These are phyloP conservation scores for Coprinopsis sp. DNA, from an alignment of 768 basidiomycete species.

Conservation along the genomic window DNA sequence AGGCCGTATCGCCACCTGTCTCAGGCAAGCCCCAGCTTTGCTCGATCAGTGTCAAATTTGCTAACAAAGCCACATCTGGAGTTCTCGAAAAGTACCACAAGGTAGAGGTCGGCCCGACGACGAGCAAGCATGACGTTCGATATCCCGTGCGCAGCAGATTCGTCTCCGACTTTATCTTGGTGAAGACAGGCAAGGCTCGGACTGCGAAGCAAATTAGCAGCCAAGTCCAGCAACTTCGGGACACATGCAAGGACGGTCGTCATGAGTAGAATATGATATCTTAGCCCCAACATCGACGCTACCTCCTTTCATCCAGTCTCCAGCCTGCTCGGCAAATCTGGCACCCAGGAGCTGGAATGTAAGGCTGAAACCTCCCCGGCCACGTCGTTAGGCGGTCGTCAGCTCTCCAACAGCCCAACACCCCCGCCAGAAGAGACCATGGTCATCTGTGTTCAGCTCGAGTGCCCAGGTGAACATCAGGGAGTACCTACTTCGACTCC, in stretches of 20 bases:
- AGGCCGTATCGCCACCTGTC: conserved; percentile 75
- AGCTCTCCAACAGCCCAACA: conserved; percentile 5
- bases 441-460: conserved; percentile 20
- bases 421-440: conserved; percentile 5
- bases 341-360: conserved; percentile 10
- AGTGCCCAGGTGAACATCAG: conserved; percentile 13
- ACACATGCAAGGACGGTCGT: conserved; percentile 51
- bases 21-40: conserved; percentile 43
- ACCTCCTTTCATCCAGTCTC: not conserved
- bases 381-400: conserved; percentile 13
- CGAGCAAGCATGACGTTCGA: conserved; percentile 59
- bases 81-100: conserved; percentile 64
- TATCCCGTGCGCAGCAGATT: conserved; percentile 77
- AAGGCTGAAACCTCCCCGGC: conserved; percentile 16
- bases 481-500: conserved; percentile 6
- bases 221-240: conserved; percentile 71
- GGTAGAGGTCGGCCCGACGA: conserved; percentile 48
- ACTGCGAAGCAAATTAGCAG: conserved; percentile 77
- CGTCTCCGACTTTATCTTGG: conserved; percentile 70
- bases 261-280: conserved; percentile 22
- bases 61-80: conserved; percentile 18
- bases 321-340: not conserved
- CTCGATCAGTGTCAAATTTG: not conserved
- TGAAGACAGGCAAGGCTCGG: conserved; percentile 57
- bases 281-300: not conserved